Base-by-base conservation (phyloP, 1,284 basidiomycete genomes). In the Neolentinus lepideus region DNA sequence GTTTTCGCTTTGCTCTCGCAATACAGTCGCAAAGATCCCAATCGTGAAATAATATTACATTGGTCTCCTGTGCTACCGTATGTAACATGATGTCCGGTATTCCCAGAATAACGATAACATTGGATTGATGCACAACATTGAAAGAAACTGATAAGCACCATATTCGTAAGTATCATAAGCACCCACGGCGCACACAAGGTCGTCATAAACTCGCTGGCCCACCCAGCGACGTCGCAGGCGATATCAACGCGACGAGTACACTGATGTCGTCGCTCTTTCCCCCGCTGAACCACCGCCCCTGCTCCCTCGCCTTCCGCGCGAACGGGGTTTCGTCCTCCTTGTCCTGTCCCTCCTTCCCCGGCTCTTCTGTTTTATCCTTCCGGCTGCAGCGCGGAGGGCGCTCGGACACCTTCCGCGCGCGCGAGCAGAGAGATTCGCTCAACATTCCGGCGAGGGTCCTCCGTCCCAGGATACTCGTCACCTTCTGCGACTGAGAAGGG, bases 341-440 rank as follows among this genome's bases (percentile, higher is more conserved):
- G 0, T 60, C 63, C 36, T 59, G 61, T 14, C 63, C 61, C 16
- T 58, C 48, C 25, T 54, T 56, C n/a, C 33, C 56, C 48, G 59
- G 65, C 1, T 56, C 52, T 36, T n/a, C n/a, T n/a, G n/a, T n/a
- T n/a, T n/a, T n/a, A n/a, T n/a, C n/a, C n/a, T n/a, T n/a, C n/a
- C n/a, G n/a, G n/a, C n/a, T n/a, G n/a, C n/a, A n/a, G n/a, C 55
- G 25, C 27, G 43, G 33, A 45, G 67, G 65, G 53, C 75, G 69
- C 67, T 83, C 81, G 3, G 81, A 80, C 2, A 85, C 80, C 21
- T 77, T 70, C 53, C 83, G 72, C 0, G 86, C 87, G 19, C 85
- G 77, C 51, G 85, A 86, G 63, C 87, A 89, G 24, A 88, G 67
- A 1, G 87, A 86, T 69, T 88, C 86, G 54, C 79, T 82, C 43